Percentiles rank a stretch among this genome's conserved stretches.
phyloP scores from a whole-genome alignment of 371 early-diverging fungal genomes.

The Mortierella polycephala region DNA sequence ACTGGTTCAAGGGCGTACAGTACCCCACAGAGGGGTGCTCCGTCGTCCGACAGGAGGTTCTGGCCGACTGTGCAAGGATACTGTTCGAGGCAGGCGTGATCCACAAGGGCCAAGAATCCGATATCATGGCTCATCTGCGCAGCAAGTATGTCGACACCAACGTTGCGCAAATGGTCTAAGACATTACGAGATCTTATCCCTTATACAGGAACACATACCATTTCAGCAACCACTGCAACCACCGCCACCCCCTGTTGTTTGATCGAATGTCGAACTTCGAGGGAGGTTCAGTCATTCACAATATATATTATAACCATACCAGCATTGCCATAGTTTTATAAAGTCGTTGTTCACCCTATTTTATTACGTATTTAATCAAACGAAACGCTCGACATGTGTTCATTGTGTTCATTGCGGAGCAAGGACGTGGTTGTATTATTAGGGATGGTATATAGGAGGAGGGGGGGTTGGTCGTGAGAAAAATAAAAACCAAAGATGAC shows the following conservation, averaged over 20 bases:
- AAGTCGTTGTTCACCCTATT: too few species aligned
- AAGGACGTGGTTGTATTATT: background rate
- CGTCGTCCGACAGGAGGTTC: slow-evolving; percentile 61
- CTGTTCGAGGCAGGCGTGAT: slow-evolving; percentile 72
- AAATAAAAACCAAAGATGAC: background rate
- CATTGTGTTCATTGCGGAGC: background rate
- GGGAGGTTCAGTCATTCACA: background rate
- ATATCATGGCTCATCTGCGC: slow-evolving; percentile 18
- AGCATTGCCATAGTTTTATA: background rate
- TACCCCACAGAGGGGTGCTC: slow-evolving; percentile 66
- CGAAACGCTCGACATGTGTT: too few species aligned
- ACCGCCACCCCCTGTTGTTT: too few species aligned
- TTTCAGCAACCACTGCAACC: background rate
- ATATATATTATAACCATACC: background rate
- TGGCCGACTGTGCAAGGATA: slow-evolving; percentile 60
- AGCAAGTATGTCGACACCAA: slow-evolving; percentile 33
- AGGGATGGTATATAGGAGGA: background rate
- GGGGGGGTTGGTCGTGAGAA: too few species aligned
- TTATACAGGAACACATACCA: background rate
- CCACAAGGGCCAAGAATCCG: slow-evolving; percentile 30
- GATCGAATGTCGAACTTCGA: too few species aligned
- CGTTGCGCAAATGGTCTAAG: slow-evolving; percentile 22
- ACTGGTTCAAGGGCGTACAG: slow-evolving; percentile 77
- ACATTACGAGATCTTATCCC: background rate
- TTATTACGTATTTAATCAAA: too few species aligned